Conservation (phyloP, 306 rosid genomes). For the Acmispon strigosus region DNA sequence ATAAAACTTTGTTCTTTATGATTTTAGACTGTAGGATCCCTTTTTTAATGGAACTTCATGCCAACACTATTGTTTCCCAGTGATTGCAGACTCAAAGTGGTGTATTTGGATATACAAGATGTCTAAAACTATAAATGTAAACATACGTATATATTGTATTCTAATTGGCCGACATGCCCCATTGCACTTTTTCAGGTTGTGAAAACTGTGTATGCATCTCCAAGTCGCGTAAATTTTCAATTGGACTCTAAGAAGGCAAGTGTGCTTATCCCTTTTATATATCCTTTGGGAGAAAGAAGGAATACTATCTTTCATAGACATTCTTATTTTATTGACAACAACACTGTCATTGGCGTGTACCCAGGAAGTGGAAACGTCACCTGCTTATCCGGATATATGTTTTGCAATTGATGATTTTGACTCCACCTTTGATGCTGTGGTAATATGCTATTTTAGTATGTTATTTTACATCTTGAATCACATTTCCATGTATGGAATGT, state of each 20-base stretch:
- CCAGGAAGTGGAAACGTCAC: slow-evolving; percentile 95
- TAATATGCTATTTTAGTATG: slow-evolving; percentile 32
- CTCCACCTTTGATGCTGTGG: slow-evolving; percentile 99
- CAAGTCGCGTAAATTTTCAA: slow-evolving; percentile 92
- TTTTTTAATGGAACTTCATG: neutral
- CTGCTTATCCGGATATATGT: slow-evolving; percentile 98
- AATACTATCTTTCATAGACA: neutral
- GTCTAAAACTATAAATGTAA: neutral
- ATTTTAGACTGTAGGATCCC: neutral
- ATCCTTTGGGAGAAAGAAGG: neutral
- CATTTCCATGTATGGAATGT: neutral
- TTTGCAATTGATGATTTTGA: slow-evolving; percentile 97
- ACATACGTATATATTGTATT: neutral
- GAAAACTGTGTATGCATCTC: slow-evolving; percentile 96
- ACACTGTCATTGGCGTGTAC: slow-evolving; percentile 25
- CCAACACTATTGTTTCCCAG: neutral
- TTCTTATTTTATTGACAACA: slow-evolving; percentile 20
- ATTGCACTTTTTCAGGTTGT: slow-evolving; percentile 58
- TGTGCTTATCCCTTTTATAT: slow-evolving; percentile 3
- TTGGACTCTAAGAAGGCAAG: slow-evolving; percentile 84
- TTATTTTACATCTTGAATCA: slow-evolving; percentile 6
- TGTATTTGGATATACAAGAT: slow-evolving; percentile 4
- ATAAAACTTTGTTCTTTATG: neutral
- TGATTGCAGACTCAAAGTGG: neutral
- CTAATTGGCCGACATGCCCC: slow-evolving; percentile 15